phyloP scores from a whole-genome alignment of 2,329 filamentous ascomycete genomes.

The Trichoderma arundinaceum region DNA sequence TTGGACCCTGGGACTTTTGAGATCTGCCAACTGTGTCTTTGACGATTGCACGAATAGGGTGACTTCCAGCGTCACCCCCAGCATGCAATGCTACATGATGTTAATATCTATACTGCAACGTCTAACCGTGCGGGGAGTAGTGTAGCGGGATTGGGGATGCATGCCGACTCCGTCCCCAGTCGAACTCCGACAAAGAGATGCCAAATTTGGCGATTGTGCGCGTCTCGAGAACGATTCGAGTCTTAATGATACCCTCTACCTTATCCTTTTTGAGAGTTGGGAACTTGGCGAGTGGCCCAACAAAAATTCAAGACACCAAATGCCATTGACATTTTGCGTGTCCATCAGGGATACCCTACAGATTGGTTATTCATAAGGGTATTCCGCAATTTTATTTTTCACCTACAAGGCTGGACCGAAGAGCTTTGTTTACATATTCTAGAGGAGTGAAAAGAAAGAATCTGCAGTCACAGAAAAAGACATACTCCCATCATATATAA shows the following conservation, averaged over 20 bases:
- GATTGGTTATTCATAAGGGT: neutral
- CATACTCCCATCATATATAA: no score
- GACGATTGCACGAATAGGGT: neutral
- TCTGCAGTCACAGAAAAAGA: no score
- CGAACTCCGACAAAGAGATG: neutral
- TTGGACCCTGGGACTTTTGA: slow-evolving; percentile 47
- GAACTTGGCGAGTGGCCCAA: no score
- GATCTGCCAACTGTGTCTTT: neutral
- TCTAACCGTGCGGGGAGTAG: neutral
- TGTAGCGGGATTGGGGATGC: neutral
- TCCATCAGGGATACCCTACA: neutral
- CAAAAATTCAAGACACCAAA: no score
- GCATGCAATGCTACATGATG: no score
- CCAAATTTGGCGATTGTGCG: neutral
- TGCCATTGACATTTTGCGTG: no score
- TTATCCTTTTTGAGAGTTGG: no score
- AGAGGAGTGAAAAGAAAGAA: no score
- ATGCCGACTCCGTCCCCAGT: neutral
- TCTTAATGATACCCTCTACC: no score
- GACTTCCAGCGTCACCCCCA: neutral
- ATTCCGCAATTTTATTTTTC: neutral
- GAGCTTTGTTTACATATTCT: no score
- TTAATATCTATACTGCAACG: no score
- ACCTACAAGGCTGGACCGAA: no score
- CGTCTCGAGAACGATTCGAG: neutral